phyloP scores from a whole-genome alignment of 306 rosid genomes.

The Citrullus colocynthis region DNA sequence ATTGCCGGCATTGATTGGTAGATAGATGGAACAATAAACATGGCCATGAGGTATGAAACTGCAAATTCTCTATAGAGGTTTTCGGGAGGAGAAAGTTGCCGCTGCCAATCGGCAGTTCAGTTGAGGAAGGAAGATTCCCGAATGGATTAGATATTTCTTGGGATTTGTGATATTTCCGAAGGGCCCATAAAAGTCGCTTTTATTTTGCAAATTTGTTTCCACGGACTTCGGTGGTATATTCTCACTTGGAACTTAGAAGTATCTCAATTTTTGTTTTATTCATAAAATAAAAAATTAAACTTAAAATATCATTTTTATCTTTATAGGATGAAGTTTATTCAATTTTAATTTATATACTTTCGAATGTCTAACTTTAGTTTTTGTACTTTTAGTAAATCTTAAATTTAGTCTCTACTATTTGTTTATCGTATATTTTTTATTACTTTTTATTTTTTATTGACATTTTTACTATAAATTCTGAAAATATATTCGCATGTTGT shows the following conservation, averaged over 20 bases:
- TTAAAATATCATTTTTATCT: no score
- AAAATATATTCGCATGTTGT: no score
- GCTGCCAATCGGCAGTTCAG: not conserved
- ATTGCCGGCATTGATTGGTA: conserved; percentile 20
- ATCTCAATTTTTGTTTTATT: not conserved
- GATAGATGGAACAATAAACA: conserved; percentile 14
- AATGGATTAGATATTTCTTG: not conserved
- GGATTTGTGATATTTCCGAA: not conserved
- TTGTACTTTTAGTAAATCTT: no score
- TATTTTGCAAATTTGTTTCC: not conserved
- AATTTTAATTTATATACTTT: no score
- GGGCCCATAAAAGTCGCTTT: not conserved
- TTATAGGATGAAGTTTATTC: no score
- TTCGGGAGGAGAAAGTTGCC: not conserved
- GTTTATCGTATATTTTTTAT: no score
- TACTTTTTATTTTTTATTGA: no score
- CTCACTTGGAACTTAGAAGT: not conserved
- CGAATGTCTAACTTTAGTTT: no score
- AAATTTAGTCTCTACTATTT: no score
- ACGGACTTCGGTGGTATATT: not conserved
- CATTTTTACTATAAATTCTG: no score
- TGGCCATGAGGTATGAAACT: conserved; percentile 20
- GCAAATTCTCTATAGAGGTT: not conserved
- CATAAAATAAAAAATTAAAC: no score
- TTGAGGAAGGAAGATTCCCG: not conserved